phyloP scores from a whole-genome alignment of 78 protist species.

The Andalucia godoyi region DNA sequence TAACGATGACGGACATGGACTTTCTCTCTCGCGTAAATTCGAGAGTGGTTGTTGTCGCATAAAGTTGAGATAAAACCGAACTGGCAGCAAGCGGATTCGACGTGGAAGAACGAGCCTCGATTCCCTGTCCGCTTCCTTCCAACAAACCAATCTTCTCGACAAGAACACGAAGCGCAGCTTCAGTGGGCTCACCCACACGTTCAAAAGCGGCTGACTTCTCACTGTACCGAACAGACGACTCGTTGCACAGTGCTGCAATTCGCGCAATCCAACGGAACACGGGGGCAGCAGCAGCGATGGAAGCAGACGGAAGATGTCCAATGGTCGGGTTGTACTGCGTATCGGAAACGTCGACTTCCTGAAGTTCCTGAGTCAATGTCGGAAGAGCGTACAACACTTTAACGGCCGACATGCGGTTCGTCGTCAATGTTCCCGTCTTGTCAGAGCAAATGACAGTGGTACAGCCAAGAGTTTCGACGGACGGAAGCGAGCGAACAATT shows the following conservation, averaged over 20 bases:
- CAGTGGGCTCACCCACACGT: conserved; percentile 35
- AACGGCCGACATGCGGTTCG: conserved; percentile 67
- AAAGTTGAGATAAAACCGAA: neutral
- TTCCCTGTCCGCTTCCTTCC: too few species aligned
- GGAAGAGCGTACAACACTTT: conserved; percentile 11
- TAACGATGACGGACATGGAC: conserved; percentile 40
- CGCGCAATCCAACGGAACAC: neutral
- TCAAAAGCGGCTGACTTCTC: neutral
- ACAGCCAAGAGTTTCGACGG: conserved; percentile 95
- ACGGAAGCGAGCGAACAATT: conserved; percentile 59
- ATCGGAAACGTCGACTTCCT: conserved; percentile 5
- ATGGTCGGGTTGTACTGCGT: neutral
- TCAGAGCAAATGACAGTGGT: conserved; percentile 82
- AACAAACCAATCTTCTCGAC: conserved; percentile 40
- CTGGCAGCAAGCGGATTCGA: too few species aligned
- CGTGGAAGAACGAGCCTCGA: too few species aligned
- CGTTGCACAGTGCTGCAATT: conserved; percentile 36
- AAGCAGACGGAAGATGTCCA: neutral
- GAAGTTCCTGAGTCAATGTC: neutral
- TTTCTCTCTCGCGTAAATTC: conserved; percentile 58
- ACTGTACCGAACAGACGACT: neutral
- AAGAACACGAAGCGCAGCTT: conserved; percentile 39
- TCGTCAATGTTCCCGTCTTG: conserved; percentile 96
- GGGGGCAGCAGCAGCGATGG: neutral
- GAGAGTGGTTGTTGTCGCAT: conserved; percentile 13